These are phyloP conservation scores for Scenedesmus sp. DNA, from an alignment of 163 green algal species.

Conservation along the genomic window DNA sequence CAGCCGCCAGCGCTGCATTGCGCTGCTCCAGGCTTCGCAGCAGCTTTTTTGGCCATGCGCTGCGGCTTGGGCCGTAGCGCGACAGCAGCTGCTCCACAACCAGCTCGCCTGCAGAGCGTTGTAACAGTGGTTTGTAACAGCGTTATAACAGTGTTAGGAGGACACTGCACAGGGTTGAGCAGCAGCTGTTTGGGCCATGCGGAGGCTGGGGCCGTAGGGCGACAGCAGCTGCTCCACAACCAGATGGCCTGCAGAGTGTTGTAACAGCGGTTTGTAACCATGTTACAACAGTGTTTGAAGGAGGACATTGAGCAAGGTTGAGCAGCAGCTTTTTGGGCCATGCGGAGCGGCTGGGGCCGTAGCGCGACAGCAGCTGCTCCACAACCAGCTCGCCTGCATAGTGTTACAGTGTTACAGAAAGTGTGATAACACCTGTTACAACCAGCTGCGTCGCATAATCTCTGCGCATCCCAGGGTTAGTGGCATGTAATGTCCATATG, in stretches of 20 bases:
- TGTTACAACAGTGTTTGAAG: not conserved
- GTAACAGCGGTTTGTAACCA: not conserved
- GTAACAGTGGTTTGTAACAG: not conserved
- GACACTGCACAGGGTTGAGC: not conserved
- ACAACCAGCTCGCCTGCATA: not conserved
- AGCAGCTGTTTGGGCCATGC: conserved; percentile 68
- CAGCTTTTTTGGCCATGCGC: conserved; percentile 73
- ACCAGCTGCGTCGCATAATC: too few relatives aligned
- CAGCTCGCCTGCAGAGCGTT: conserved; percentile 58
- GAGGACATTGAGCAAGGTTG: not conserved
- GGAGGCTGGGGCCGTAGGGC: conserved; percentile 61
- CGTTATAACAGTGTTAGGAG: not conserved
- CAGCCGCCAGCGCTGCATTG: conserved; percentile 66
- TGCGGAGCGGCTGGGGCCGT: not conserved
- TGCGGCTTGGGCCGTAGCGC: conserved; percentile 62
- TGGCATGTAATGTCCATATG: too few relatives aligned
- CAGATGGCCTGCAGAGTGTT: conserved; percentile 58
- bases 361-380: not conserved
- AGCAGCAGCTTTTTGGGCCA: not conserved
- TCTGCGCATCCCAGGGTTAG: too few relatives aligned
- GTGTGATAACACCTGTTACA: too few relatives aligned
- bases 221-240: conserved; percentile 67
- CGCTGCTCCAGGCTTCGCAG: conserved; percentile 70
- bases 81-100: conserved; percentile 67
- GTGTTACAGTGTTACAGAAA: not conserved